Evolutionary conservation across 2,329 filamentous ascomycete species (phyloP), one percentile per base, ranked within the genome.

Genomic region (Trichoderma gracile): DNA sequence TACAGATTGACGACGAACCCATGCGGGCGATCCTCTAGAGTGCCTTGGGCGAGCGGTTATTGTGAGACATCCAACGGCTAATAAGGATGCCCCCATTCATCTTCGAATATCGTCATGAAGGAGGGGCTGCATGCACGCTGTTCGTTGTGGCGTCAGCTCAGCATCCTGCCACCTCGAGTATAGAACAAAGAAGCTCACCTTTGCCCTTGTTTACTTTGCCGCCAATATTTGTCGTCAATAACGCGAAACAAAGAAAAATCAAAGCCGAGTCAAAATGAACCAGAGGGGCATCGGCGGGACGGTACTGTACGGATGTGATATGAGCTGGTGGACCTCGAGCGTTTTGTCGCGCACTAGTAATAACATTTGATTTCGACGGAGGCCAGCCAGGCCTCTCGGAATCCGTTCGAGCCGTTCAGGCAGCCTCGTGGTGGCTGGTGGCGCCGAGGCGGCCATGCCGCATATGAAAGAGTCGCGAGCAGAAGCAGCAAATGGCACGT

Each of bases 331-430:
- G 33, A 38, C 33, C 33, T 38, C 33, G 33, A 14, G 50, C 33
- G 46, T 47, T 33, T 40, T 62, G 52, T 53, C 52, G 50, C 46
- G 56, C 66, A 63, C 65, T 67, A 68, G 57, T 57, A 68, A 60
- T 57, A 67, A 58, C 67, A 64, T 61, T 68, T 64, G 43, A 67
- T 63, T 57, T 65, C 62, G 66, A 64, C 52, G 25, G 33, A 14
- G 2, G 33, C 12, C 10, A 14, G 33, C 33, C 33, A 38, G 33
- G 33, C 12, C 12, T 38, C 5, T 38, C 33, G 33, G 33, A 38
- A 38, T 14, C 33, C 33, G 33, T 38, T 14, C 33, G 4, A 38
- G 33, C 33, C 33, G 33, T 40, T 25, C 30, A n/a, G 21, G 56
- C 21, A 40, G 56, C 43, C 45, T 49, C 56, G 30, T 40, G 56